phyloP scores from a whole-genome alignment of 2,329 filamentous ascomycete genomes.

The Blumeria graminis region DNA sequence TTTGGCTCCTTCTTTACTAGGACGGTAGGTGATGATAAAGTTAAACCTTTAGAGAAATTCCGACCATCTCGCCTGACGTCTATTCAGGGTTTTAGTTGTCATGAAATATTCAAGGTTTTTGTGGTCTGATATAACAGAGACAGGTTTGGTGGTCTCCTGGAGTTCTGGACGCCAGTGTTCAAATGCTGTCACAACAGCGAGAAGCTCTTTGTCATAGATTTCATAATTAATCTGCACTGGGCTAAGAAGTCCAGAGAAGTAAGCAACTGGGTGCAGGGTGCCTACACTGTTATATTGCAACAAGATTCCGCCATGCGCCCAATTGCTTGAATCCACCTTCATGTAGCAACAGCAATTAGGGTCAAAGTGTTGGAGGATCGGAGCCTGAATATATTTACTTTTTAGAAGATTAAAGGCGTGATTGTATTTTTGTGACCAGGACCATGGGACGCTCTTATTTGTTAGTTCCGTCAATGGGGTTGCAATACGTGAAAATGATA shows the following conservation, averaged over 20 bases:
- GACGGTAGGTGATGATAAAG: not conserved
- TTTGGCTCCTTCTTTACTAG: not conserved
- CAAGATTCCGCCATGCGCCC: not conserved
- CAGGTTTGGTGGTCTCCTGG: not conserved
- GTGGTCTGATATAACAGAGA: not conserved
- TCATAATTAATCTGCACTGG: not conserved
- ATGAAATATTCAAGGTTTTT: constrained; percentile 5
- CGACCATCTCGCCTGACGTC: not conserved
- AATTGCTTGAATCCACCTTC: not conserved
- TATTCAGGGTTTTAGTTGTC: constrained; percentile 2
- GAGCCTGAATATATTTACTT: not conserved
- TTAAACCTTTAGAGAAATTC: not conserved
- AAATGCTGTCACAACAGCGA: not conserved
- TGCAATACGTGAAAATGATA: not conserved
- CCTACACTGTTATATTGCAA: not conserved
- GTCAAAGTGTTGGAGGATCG: not conserved
- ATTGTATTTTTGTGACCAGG: not conserved
- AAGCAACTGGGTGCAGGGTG: not conserved
- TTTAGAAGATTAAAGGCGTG: not conserved
- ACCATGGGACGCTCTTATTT: not conserved
- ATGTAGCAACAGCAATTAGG: not conserved
- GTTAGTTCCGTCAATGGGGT: not conserved
- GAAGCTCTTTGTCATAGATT: not conserved
- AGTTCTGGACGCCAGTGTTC: not conserved
- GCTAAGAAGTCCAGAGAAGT: not conserved